Conservation (phyloP, 2,329 filamentous ascomycete genomes). For the Fusarium caatingaense region DNA sequence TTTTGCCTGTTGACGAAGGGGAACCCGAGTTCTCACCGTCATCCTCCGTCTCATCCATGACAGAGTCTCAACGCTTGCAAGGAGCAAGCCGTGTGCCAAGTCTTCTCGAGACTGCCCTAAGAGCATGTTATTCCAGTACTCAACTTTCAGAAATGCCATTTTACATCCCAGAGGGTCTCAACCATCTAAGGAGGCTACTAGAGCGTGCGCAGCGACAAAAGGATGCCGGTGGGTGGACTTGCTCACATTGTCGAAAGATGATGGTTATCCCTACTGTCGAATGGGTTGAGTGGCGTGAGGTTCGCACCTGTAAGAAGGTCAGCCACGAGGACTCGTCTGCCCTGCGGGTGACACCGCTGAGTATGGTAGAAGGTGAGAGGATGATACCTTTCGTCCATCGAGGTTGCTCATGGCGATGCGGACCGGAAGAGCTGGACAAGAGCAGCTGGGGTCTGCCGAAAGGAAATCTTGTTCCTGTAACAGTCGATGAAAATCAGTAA, state of each 20-base stretch:
- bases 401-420: constrained; percentile 64
- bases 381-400: constrained; percentile 60
- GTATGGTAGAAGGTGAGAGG: constrained; percentile 50
- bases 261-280: constrained; percentile 64
- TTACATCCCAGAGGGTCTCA: constrained; percentile 57
- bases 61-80: constrained; percentile 23
- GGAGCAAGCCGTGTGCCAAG: constrained; percentile 57
- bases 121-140: constrained; percentile 57
- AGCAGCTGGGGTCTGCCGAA: constrained; percentile 38
- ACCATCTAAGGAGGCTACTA: constrained; percentile 56
- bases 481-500: constrained; percentile 9
- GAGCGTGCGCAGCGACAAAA: constrained; percentile 55
- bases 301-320: constrained; percentile 39
- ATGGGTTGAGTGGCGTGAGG: constrained; percentile 73
- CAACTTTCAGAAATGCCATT: constrained; percentile 57
- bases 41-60: constrained; percentile 13
- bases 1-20: constrained; percentile 40
- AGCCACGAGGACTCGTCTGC: constrained; percentile 8
- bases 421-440: constrained; percentile 47
- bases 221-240: constrained; percentile 61
- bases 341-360: constrained; percentile 44
- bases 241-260: constrained; percentile 62
- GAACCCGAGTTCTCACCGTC: constrained; percentile 24
- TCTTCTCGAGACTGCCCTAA: constrained; percentile 63
- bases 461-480: constrained; percentile 29